Conservation (phyloP, 2,329 filamentous ascomycete genomes). For the Tolypocladium tundrense region DNA sequence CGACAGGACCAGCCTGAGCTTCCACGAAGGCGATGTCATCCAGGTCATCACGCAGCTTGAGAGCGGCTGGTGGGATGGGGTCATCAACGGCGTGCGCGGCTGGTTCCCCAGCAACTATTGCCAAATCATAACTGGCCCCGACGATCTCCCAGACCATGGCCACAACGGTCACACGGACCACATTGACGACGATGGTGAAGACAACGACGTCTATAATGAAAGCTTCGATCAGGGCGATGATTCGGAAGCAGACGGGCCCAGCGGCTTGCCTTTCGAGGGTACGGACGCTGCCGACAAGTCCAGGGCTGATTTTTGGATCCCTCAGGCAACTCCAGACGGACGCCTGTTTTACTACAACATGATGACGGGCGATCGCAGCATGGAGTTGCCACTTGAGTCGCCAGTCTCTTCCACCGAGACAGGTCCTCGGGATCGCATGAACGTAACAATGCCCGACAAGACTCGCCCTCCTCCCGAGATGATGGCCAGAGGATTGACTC, state of each 20-base stretch:
- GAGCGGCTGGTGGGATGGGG: slow-evolving; percentile 98
- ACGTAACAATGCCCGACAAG: slow-evolving; percentile 79
- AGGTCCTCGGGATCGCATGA: slow-evolving; percentile 80
- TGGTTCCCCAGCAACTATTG: slow-evolving; percentile 99
- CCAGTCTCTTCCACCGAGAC: slow-evolving; percentile 70
- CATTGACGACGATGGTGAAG: slow-evolving; percentile 52
- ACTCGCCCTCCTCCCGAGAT: slow-evolving; percentile 84
- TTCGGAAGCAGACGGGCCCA: slow-evolving; percentile 49
- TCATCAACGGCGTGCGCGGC: slow-evolving; percentile 90
- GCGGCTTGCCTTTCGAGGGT: slow-evolving; percentile 58
- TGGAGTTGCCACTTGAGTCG: slow-evolving; percentile 89
- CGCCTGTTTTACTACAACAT: slow-evolving; percentile 97
- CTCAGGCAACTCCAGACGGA: slow-evolving; percentile 88
- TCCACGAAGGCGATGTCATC: slow-evolving; percentile 93
- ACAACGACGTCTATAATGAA: slow-evolving; percentile 56
- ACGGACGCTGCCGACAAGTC: slow-evolving; percentile 56
- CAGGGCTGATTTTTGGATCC: slow-evolving; percentile 95
- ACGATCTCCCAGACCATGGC: slow-evolving; percentile 57
- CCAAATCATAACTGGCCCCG: slow-evolving; percentile 67
- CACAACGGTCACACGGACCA: slow-evolving; percentile 45
- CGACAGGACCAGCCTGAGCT: slow-evolving; percentile 92
- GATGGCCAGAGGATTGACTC: slow-evolving; percentile 71
- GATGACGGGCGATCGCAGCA: slow-evolving; percentile 86
- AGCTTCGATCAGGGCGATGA: slow-evolving; percentile 59
- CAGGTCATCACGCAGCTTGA: slow-evolving; percentile 97